Base-by-base conservation (phyloP, 2,329 filamentous ascomycete genomes). In the Colletotrichum cuscutae region DNA sequence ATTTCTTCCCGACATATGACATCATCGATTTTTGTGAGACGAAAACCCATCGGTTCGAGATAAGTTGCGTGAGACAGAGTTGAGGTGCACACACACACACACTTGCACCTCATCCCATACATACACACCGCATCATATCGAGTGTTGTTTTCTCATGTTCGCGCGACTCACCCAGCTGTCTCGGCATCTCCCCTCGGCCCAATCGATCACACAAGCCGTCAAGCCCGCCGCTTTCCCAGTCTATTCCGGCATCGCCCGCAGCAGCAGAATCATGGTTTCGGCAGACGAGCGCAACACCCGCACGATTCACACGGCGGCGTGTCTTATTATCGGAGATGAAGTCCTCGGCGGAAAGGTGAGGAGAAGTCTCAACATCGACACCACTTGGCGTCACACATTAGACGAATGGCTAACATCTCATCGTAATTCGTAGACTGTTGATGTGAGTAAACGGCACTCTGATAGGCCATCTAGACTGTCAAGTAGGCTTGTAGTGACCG, bases 321-420 rank as follows among this genome's bases (percentile, higher is more conserved):
- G 95, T 82, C 84, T 98, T 75, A 95, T 99, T 73, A 98, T 99
- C 78, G 96, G 96, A n/a, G 96, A 98, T 84, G 96, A 98, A 82
- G 95, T 98, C 5, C 87, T 98, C 4, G 95, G 95, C 26, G 96
- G 97, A 78, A 98, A 98, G 92, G 95, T 95, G 81, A 75, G 86
- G 24, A 5, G 15, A 79, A 12, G 9, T n/a, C 37, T 12, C 35
- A 8, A 30, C 28, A 30, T 30, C 28, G 28, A 30, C 24, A 30
- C 28, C 28, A 30, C 28, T 30, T 30, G 28, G 28, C 5, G 28
- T 30, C 28, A 26, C 24, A 26, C 2, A 26, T 26, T 26, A 26
- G 24, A 26, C 32, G 15, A 68, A 60, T 30, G 22, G 35, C 64
- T 73, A 30, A 75, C 32, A 11, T 8, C 9, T 24, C 59, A 53